phyloP scores from a whole-genome alignment of 768 basidiomycete genomes.

The Boletus reticuloceps region DNA sequence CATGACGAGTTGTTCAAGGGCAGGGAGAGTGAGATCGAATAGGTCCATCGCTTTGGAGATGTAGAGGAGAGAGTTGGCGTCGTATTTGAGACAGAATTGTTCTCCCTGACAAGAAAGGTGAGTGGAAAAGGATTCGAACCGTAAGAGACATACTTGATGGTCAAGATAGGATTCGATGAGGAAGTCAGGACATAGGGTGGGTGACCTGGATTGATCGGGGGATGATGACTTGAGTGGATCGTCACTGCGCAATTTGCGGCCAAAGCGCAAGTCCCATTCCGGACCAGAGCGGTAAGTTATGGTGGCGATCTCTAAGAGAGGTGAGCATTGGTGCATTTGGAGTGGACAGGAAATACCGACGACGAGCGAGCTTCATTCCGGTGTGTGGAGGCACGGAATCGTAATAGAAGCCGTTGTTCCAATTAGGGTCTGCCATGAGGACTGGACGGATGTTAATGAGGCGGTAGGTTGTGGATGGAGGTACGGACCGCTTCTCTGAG shows the following conservation, averaged over 20 bases:
- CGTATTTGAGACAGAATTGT: conserved; percentile 97
- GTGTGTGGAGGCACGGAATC: conserved; percentile 92
- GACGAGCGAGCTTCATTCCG: conserved; percentile 97
- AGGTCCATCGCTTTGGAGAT: conserved; percentile 99
- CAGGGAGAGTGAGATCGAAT: conserved; percentile 87
- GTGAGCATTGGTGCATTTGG: not conserved
- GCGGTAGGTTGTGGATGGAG: not conserved
- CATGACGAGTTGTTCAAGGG: conserved; percentile 69
- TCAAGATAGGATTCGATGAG: conserved; percentile 98
- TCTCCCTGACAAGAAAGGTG: conserved; percentile 60
- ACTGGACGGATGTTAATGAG: conserved; percentile 47
- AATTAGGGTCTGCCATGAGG: conserved; percentile 98
- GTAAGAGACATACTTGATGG: conserved; percentile 54
- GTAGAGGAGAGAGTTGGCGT: conserved; percentile 98
- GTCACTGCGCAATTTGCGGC: conserved; percentile 59
- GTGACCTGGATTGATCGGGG: conserved; percentile 36
- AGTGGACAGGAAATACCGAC: conserved; percentile 45
- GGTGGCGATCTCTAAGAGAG: conserved; percentile 84
- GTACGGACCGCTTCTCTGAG: conserved; percentile 84
- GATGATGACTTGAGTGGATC: not conserved
- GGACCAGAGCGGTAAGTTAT: conserved; percentile 99
- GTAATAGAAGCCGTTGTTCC: conserved; percentile 99
- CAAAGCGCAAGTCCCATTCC: conserved; percentile 99
- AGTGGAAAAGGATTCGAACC: not conserved
- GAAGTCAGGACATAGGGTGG: conserved; percentile 93